Evolutionary conservation across 345 rosid genomes (phyloP), one percentile per base, ranked within the genome.

Genomic region (Corchorus capsularis): DNA sequence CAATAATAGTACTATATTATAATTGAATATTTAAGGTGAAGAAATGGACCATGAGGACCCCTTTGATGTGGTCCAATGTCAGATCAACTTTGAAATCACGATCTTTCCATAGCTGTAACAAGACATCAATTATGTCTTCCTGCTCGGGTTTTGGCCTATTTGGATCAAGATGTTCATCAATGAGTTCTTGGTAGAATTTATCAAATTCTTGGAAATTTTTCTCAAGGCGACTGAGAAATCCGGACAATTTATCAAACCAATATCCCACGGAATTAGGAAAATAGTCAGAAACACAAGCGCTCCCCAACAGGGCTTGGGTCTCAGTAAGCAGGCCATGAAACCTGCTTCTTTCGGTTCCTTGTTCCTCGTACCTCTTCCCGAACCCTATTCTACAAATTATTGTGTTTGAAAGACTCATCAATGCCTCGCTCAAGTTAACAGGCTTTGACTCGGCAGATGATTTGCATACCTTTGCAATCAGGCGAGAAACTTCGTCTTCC

Each of bases 21-120:
- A 47, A 47, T 7, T 47, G 8, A 47, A 47, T 6, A 6, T 47
- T 47, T 6, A 1, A 13, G 13, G 70, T 22, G 81, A 79, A 5
- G 0, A 80, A 27, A 27, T 27, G 75, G 62, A 89, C 93, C 84
- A 81, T 84, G 69, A 91, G 86, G 15, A 83, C 49, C 43, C 80
- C 90, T 83, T 89, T 88, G 86, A 75, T 32, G 83, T 49, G 54
- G 47, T 32, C 64, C 27, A 27, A 27, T 27, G 27, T 27, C 1
- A 27, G 27, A 27, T 27, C 27, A 27, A 27, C 27, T 27, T 55
- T 64, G 39, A 63, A 35, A 5, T 64, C 77, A 54, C 80, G 79
- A 39, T 84, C 75, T 76, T 72, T 81, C 64, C 63, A 62, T 22
- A 82, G 27, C 27, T 27, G 27, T 27, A 27, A 27, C 27, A 27